Conservation (phyloP, 2,329 filamentous ascomycete genomes). For the Pyrenophora graminea region DNA sequence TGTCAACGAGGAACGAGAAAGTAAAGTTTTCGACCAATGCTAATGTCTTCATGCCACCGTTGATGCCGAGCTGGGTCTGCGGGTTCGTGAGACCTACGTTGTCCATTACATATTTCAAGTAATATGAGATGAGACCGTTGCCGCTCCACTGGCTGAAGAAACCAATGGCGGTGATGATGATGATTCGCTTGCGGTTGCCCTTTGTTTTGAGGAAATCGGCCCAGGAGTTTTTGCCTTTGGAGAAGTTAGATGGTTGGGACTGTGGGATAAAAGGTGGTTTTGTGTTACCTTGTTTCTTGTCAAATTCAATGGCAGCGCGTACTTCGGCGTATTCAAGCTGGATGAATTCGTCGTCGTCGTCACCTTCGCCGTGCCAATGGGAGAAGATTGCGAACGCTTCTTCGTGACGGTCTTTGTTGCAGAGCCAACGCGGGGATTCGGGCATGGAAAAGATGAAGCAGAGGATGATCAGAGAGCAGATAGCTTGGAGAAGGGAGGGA, state of each 20-base stretch:
- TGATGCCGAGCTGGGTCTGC: slow-evolving; percentile 45
- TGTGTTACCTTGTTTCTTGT: slow-evolving; percentile 9
- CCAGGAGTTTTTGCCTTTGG: neutral
- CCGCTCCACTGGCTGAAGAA: slow-evolving; percentile 49
- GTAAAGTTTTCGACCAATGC: slow-evolving; percentile 44
- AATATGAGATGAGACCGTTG: slow-evolving; percentile 47
- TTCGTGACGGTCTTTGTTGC: slow-evolving; percentile 57
- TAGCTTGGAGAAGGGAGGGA: slow-evolving; percentile 56
- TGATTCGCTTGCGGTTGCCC: slow-evolving; percentile 46
- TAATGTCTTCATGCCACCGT: slow-evolving; percentile 47
- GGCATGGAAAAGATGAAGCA: slow-evolving; percentile 48
- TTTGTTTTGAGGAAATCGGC: slow-evolving; percentile 33
- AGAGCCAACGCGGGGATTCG: slow-evolving; percentile 64
- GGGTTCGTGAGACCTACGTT: slow-evolving; percentile 46
- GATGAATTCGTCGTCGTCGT: slow-evolving; percentile 27
- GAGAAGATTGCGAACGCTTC: slow-evolving; percentile 59
- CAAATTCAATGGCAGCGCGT: slow-evolving; percentile 26
- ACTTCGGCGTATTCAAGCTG: slow-evolving; percentile 23
- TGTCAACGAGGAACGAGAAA: slow-evolving; percentile 43
- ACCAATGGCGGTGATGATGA: slow-evolving; percentile 46
- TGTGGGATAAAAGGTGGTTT: neutral
- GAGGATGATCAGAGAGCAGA: slow-evolving; percentile 52
- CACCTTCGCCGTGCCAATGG: slow-evolving; percentile 57
- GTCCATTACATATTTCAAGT: slow-evolving; percentile 44
- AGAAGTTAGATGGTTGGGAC: no score